Conservation (phyloP, 306 rosid genomes). For the Cicer chorassanicum region DNA sequence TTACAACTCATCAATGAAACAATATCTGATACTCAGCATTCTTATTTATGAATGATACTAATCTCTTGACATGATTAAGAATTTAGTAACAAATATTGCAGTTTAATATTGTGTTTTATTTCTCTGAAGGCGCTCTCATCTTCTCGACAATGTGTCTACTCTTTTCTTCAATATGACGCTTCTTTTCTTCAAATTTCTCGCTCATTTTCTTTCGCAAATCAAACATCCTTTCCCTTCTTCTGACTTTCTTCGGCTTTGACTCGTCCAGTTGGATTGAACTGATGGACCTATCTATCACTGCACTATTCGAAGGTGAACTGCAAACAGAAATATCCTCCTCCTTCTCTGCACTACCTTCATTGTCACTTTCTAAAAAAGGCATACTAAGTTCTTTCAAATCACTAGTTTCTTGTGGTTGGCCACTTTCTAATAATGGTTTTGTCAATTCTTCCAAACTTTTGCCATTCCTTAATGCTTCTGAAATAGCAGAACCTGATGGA, state of each 20-base stretch:
- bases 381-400: constrained; percentile 46
- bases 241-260: constrained; percentile 60
- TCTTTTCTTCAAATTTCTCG: constrained; percentile 89
- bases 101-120: constrained; percentile 24
- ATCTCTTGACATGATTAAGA: constrained; percentile 34
- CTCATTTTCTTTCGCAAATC: constrained; percentile 82
- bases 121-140: constrained; percentile 76
- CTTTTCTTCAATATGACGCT: constrained; percentile 77
- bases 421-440: constrained; percentile 59
- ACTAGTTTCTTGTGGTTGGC: constrained; percentile 43
- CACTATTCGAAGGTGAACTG: constrained; percentile 46
- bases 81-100: constrained; percentile 35
- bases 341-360: constrained; percentile 43
- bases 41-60: constrained; percentile 38
- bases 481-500: constrained; percentile 40
- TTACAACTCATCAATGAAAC: constrained; percentile 38
- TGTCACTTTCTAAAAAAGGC: constrained; percentile 42
- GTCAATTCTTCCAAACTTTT: constrained; percentile 52
- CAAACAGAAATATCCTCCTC: constrained; percentile 45
- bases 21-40: constrained; percentile 34
- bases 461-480: constrained; percentile 45
- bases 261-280: constrained; percentile 55
- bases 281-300: constrained; percentile 44
- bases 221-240: constrained; percentile 76
- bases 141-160: constrained; percentile 78